These are phyloP conservation scores for Termitomyces sp. DNA, from an alignment of 768 basidiomycete species.

Conservation along the genomic window DNA sequence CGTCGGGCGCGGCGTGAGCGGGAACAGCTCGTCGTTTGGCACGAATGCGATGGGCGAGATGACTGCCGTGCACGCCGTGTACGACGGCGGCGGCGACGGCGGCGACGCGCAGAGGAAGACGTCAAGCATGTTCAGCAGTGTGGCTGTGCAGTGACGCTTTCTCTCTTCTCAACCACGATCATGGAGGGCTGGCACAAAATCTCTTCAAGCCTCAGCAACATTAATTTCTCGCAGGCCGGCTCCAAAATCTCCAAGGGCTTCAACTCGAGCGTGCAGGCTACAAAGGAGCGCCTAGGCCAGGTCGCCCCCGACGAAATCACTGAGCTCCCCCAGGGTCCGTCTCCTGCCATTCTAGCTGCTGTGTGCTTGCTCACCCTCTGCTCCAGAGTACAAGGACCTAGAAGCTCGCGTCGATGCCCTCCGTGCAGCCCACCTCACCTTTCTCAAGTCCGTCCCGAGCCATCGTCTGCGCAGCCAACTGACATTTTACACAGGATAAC, in stretches of 20 bases:
- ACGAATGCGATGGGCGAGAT: not conserved
- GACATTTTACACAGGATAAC: slow-evolving; percentile 53
- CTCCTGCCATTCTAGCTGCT: not conserved
- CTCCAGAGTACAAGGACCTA: slow-evolving; percentile 92
- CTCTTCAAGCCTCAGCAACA: slow-evolving; percentile 51
- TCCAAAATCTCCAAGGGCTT: slow-evolving; percentile 77
- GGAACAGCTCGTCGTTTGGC: not conserved
- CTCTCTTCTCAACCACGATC: slow-evolving; percentile 24
- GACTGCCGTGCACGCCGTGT: not conserved
- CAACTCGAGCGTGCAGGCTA: slow-evolving; percentile 80
- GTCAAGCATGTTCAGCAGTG: not conserved
- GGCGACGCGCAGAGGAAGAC: not conserved
- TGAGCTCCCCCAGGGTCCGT: slow-evolving; percentile 82
- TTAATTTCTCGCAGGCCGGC: slow-evolving; percentile 76
- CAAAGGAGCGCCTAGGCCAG: slow-evolving; percentile 84
- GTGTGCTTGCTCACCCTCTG: not conserved
- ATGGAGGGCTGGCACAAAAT: slow-evolving; percentile 69
- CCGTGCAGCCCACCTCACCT: slow-evolving; percentile 63
- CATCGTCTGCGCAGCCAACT: too few species aligned
- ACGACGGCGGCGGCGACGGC: not conserved
- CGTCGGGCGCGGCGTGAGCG: not conserved
- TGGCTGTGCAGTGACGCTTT: not conserved
- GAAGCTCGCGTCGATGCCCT: slow-evolving; percentile 94
- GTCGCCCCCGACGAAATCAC: slow-evolving; percentile 92
- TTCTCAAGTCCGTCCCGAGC: slow-evolving; percentile 83